Evolutionary conservation across 208 protist species (phyloP).

Genomic region (Wallacemonas sp.): DNA sequence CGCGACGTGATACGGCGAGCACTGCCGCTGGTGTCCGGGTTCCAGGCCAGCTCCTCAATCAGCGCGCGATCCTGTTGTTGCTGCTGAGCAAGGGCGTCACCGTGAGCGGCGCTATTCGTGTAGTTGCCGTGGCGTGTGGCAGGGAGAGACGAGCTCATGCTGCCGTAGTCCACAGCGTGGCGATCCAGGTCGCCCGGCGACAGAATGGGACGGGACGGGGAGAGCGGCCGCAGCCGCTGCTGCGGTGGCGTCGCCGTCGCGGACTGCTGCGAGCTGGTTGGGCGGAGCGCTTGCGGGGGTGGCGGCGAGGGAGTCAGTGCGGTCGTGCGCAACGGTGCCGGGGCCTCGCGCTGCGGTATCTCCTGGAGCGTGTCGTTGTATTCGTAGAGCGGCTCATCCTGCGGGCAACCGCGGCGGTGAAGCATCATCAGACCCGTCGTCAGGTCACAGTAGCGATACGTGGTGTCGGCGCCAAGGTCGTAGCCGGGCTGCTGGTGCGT

Average conservation of each 20-base stretch:
- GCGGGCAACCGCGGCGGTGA: constrained; percentile 16
- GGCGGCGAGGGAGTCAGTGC: background rate
- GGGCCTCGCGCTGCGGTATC: too few relatives aligned
- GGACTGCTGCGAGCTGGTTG: too few relatives aligned
- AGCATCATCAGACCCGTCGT: constrained; percentile 20
- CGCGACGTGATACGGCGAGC: background rate
- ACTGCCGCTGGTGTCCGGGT: constrained; percentile 8
- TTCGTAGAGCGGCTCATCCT: constrained; percentile 25
- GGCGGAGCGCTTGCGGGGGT: constrained; percentile 14
- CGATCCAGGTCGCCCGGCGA: constrained; percentile 2
- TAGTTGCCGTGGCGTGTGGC: too few relatives aligned
- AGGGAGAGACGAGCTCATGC: too few relatives aligned
- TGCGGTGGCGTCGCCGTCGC: background rate
- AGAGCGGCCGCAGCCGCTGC: constrained; percentile 5
- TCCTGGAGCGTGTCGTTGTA: constrained; percentile 57
- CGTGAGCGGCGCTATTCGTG: too few relatives aligned
- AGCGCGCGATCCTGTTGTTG: background rate
- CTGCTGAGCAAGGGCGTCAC: background rate
- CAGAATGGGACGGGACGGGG: constrained; percentile 6
- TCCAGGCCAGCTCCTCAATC: constrained; percentile 9
- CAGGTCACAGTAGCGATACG: constrained; percentile 31
- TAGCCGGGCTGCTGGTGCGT: constrained; percentile 1
- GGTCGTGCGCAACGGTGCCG: too few relatives aligned
- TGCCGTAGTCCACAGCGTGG: constrained; percentile 1
- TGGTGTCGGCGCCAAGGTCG: constrained; percentile 11